These are phyloP conservation scores for Pouteria campechiana DNA, from an alignment of 179 eudicot genomes.

Conservation along the genomic window DNA sequence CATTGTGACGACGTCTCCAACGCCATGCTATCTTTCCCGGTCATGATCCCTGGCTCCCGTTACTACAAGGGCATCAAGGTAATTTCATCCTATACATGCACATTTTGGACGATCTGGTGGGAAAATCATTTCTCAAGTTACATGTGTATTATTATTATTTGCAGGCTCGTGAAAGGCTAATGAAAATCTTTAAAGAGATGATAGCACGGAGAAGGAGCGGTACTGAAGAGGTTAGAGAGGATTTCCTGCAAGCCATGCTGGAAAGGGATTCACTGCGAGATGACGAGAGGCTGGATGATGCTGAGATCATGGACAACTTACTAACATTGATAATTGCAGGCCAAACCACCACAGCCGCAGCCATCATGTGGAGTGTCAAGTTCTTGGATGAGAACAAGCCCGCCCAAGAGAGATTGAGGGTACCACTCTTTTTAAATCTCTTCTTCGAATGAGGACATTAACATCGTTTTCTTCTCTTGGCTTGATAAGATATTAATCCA, in stretches of 20 bases:
- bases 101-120: no score
- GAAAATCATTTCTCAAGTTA: no score
- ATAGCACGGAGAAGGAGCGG: slow-evolving; percentile 15
- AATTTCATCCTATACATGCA: neutral
- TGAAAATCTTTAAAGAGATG: slow-evolving; percentile 12
- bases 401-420: slow-evolving; percentile 20
- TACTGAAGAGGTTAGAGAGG: slow-evolving; percentile 9
- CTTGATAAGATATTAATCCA: no score
- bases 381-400: slow-evolving; percentile 21
- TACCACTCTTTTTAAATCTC: no score
- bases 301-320: slow-evolving; percentile 21
- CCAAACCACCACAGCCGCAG: slow-evolving; percentile 23
- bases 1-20: slow-evolving; percentile 11
- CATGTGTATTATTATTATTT: no score
- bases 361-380: slow-evolving; percentile 33
- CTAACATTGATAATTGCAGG: slow-evolving; percentile 19
- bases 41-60: slow-evolving; percentile 27
- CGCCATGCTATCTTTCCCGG: slow-evolving; percentile 23
- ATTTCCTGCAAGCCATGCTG: slow-evolving; percentile 21
- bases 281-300: slow-evolving; percentile 16
- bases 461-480: no score
- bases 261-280: slow-evolving; percentile 10
- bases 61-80: slow-evolving; percentile 27
- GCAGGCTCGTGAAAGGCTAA: slow-evolving; percentile 21
- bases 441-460: no score